phyloP scores from a whole-genome alignment of 441 rosid species.

The Gossypium davidsonii region DNA sequence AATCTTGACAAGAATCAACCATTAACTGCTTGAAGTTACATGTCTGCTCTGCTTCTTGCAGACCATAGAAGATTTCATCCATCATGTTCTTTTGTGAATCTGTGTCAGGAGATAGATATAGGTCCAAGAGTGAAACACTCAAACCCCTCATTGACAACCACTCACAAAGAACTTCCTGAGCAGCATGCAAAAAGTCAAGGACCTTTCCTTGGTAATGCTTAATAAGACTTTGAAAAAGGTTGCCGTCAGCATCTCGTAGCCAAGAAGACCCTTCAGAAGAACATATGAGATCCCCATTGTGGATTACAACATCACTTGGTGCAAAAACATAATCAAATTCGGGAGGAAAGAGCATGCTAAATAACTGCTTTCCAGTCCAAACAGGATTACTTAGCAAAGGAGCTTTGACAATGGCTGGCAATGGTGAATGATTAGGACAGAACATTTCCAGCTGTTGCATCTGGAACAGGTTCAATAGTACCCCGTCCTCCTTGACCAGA shows the following conservation, averaged over 20 bases:
- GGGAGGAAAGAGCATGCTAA: conserved; percentile 74
- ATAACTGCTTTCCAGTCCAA: conserved; percentile 90
- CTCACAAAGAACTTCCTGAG: conserved; percentile 86
- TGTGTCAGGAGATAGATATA: conserved; percentile 55
- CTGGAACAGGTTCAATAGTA: conserved; percentile 38
- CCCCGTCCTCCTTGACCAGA: conserved; percentile 54
- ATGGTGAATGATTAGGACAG: conserved; percentile 35
- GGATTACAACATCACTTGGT: conserved; percentile 38
- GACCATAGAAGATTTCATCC: conserved; percentile 60
- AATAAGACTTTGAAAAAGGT: conserved; percentile 65
- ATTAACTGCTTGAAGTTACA: conserved; percentile 65
- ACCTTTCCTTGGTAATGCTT: conserved; percentile 37
- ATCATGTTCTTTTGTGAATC: conserved; percentile 50
- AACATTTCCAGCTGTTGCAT: conserved; percentile 90
- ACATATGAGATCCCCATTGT: conserved; percentile 62
- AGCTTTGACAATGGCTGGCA: conserved; percentile 48
- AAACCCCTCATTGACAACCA: conserved; percentile 82
- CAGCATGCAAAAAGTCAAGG: conserved; percentile 53
- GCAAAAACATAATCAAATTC: conserved; percentile 53
- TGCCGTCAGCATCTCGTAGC: conserved; percentile 71
- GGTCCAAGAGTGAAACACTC: conserved; percentile 75
- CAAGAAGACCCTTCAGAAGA: conserved; percentile 69
- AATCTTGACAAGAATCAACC: conserved; percentile 57
- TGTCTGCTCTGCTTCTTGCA: conserved; percentile 58
- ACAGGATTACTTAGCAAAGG: conserved; percentile 33